Evolutionary conservation across 192 early-diverging fungal species (phyloP), one percentile per base, ranked within the genome.

Genomic region (Chytriomyces sp.): DNA sequence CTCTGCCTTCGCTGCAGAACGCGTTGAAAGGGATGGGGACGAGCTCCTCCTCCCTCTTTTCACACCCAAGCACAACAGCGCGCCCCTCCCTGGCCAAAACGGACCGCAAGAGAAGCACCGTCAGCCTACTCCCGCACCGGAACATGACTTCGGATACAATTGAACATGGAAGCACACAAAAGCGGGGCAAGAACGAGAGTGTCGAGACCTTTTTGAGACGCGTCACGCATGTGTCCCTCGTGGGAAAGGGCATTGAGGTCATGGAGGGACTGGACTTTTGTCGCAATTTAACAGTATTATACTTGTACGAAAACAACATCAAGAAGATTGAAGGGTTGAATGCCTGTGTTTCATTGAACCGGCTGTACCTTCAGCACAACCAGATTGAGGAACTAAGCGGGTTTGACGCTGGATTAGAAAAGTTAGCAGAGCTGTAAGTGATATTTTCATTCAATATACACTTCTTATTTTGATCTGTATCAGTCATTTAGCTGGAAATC

Each of bases 221-320:
- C 17, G 70, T 81, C 44, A 84, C 74, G 0, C 84, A 85, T 65
- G 68, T 84, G 12, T 79, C 82, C 0, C 63, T 86, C 28, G 73
- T 76, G 30, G 75, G 72, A 12, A 78, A 74, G 60, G 78, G 75
- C 14, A 77, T 86, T 57, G 70, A 61, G 32, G 34, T 68, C 10
- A 83, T 85, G 78, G 79, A 80, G 41, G 78, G 78, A 37, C 57
- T 81, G 28, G 41, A 77, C 14, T 37, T 78, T 28, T 84, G 82
- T 64, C 72, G 64, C 38, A 81, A 81, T 52, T 69, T 80, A 53
- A 72, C 64, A 5, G 81, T 83, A 12, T 52, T 87, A 38, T 87
- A 85, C 62, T 61, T 87, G 26, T 84, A 85, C 67, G 85, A 87
- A 49, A 87, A 87, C 68, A 68, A 71, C 5, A 82, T 87, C 56